Conservation (phyloP, 345 rosid genomes). For the Eucalyptus sideroxylon region DNA sequence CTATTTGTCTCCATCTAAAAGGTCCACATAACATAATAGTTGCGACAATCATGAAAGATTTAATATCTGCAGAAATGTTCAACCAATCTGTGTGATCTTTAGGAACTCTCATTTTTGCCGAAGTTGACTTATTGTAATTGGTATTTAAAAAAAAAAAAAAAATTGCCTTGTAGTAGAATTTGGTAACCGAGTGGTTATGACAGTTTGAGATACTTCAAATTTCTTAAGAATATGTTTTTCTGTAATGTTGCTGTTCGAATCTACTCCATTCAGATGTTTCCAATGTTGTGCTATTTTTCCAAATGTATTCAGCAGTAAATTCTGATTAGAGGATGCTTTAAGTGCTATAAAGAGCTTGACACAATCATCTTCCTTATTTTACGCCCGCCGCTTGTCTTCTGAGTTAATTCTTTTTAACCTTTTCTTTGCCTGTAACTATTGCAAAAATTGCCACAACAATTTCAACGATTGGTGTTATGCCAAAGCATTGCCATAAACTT, state of each 20-base stretch:
- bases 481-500: neutral
- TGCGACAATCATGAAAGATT: neutral
- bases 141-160: neutral
- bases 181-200: neutral
- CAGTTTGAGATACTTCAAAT: neutral
- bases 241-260: neutral
- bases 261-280: neutral
- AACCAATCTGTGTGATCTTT: neutral
- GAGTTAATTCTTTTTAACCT: neutral
- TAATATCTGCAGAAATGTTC: neutral
- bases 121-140: neutral
- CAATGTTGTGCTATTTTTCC: neutral
- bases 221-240: neutral
- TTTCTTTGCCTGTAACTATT: neutral
- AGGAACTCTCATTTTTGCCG: neutral
- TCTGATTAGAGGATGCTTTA: neutral
- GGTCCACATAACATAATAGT: neutral
- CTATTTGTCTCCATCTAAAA: neutral
- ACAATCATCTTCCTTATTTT: neutral
- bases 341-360: neutral
- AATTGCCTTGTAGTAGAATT: neutral
- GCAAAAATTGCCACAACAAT: neutral
- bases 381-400: neutral
- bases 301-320: neutral
- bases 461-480: neutral